Conservation (phyloP, 2,329 filamentous ascomycete species). For the Didymella lethalis region DNA sequence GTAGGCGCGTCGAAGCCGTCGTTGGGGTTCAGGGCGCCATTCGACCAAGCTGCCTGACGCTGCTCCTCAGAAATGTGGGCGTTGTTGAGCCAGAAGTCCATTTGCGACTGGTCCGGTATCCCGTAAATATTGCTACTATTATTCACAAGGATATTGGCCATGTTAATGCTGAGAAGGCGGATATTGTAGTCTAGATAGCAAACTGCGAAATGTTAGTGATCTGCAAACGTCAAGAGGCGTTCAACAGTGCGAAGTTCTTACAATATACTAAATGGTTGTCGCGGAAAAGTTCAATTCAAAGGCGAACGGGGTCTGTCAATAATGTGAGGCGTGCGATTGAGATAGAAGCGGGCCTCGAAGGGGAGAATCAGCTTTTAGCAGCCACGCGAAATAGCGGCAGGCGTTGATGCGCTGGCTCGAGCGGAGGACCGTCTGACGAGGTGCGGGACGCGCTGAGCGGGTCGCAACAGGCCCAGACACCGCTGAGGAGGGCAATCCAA, state of each 20-base stretch:
- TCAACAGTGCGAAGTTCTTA: slow-evolving; percentile 29
- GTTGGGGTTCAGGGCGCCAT: slow-evolving; percentile 26
- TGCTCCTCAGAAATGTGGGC: slow-evolving; percentile 46
- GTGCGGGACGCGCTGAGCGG: slow-evolving; percentile 33
- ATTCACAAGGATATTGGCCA: slow-evolving; percentile 37
- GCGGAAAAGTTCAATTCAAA: slow-evolving; percentile 4
- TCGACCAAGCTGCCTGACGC: slow-evolving; percentile 47
- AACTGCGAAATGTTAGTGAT: slow-evolving; percentile 34
- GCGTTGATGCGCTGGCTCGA: slow-evolving; percentile 47
- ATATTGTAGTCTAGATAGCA: slow-evolving; percentile 25
- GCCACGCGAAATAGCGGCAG: slow-evolving; percentile 20
- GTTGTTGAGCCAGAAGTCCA: slow-evolving; percentile 47
- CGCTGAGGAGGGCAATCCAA: slow-evolving; percentile 40
- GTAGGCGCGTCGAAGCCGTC: slow-evolving; percentile 28
- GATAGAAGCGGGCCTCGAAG: slow-evolving; percentile 34
- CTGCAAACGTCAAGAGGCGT: slow-evolving; percentile 28
- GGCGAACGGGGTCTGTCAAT: slow-evolving; percentile 25
- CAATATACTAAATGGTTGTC: slow-evolving; percentile 20
- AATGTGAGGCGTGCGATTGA: slow-evolving; percentile 42
- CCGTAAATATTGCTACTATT: slow-evolving; percentile 34
- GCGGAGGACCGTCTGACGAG: slow-evolving; percentile 40
- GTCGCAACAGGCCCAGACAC: slow-evolving; percentile 33
- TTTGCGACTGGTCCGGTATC: slow-evolving; percentile 48
- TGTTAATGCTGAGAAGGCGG: slow-evolving; percentile 26
- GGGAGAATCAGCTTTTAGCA: slow-evolving; percentile 42